Base-by-base conservation (phyloP, 129 eudicot genomes). In the Escallonia herrerae region DNA sequence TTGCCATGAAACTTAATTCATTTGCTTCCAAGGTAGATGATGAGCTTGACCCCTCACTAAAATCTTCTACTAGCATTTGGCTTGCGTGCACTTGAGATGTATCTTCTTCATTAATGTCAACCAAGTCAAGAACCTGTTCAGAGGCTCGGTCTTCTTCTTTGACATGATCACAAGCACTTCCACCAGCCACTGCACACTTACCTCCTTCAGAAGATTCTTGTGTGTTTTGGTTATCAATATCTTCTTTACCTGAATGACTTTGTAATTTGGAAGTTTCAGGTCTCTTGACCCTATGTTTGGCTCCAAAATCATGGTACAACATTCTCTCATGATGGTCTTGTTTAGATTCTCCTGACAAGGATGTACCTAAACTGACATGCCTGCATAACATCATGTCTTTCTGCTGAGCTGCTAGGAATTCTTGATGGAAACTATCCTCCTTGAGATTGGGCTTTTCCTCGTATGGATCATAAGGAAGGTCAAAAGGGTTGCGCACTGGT, bases 391-490 rank as follows among this genome's bases (percentile, higher is more conserved):
- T 38, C 41, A 64, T 54, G 10, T 80, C 87, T 75, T 79, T 82
- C 43, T 60, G 72, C 40, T 47, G 74, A 59, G 78, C 60, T 14
- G 50, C 58, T 43, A 43, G 55, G 63, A 87, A 80, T 71, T 87
- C 96, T 45, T 82, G 78, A 3, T 78, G 71, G 63, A 84, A 83
- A 56, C 78, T 72, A 55, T 77, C 98, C 5, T 84, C 96, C 7
- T 82, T 72, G 3, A 81, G 79, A 76, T 71, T 72, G 8, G 91
- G 91, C 76, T 73, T 88, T 67, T 91, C 96, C 76, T 87, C 95
- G 2, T 77, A 78, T 3, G 83, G 87, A 43, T 83, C 98, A 72
- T 87, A 87, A 42, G 98, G 96, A 74, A 85, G 81, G 68, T 91
- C 96, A 65, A 87, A 91, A 46, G 91, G 96, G 68, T 83, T 82